Base-by-base conservation (phyloP, 495 filamentous ascomycete genomes). In the Penicillium arizonense region DNA sequence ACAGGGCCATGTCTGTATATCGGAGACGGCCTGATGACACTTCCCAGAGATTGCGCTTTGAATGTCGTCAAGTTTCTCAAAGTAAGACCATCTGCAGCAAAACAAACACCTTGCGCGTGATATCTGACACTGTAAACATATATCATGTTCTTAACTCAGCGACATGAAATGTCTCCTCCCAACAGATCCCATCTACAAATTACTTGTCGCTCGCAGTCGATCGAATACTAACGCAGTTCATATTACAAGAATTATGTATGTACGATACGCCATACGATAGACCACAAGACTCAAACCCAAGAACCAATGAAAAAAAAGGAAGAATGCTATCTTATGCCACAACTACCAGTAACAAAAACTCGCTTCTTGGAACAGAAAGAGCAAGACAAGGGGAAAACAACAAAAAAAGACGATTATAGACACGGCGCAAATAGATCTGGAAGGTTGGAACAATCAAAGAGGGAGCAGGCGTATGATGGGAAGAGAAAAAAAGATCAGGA, bases 281-380 rank as follows among this genome's bases (percentile, higher is more conserved):
- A 43, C 8, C 38, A 9, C 20, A 33, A 18, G 21, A 50, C 11
- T 26, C 45, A 34, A 24, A 37, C 34, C 46, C 32, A 49, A 18
- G 32, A 34, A 16, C 44, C 33, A 43, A 35, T 40, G 47, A 38
- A 41, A 33, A 51, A 42, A 51, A 60, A 52, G 50, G 38, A 56
- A 54, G 55, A 67, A 67, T 67, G 63, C 63, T 67, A 59, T 67
- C 63, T 67, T 67, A 67, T 64, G 57, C 61, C 55, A 63, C 52
- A 54, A 65, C 57, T 63, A 66, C 55, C 61, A 45, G 48, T 43
- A 56, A 50, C 49, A 51, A 55, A 45, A 32, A 60, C 55, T 59
- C 63, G 63, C 63, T 67, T 67, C 63, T 59, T 50, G 28, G 28
- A 30, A 30, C 28, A 59, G 54, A 61, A 47, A 47, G 60, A 64